A percentile compares a stretch with the other conserved stretches of the same genome.
Evolutionary conservation across 2,329 filamentous ascomycete genomes (phyloP).

Genomic region (Arachnomyces sp.): DNA sequence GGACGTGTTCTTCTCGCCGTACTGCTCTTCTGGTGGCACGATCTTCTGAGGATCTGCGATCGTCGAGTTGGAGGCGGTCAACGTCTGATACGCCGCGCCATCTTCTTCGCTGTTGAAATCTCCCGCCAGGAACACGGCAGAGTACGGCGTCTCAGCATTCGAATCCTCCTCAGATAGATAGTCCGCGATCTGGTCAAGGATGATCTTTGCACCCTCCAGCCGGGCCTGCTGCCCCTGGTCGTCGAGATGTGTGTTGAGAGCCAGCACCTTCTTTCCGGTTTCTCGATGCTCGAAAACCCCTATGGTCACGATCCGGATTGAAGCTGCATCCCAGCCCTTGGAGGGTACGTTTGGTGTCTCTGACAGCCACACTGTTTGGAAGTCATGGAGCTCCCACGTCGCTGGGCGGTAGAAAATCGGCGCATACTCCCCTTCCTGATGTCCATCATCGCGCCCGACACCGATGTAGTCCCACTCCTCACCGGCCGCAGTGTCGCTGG

Average conservation of each 20-base stretch:
- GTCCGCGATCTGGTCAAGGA: slow-evolving; percentile 36
- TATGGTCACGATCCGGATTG: slow-evolving; percentile 47
- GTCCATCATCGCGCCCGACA: slow-evolving; percentile 54
- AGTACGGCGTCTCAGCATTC: slow-evolving; percentile 16
- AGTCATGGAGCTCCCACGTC: slow-evolving; percentile 51
- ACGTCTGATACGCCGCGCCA: slow-evolving; percentile 45
- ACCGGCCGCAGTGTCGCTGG: slow-evolving; percentile 1
- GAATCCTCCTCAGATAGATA: slow-evolving; percentile 17
- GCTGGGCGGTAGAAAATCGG: slow-evolving; percentile 64
- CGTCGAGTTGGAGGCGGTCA: slow-evolving; percentile 33
- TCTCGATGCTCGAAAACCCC: slow-evolving; percentile 42
- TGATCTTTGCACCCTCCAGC: slow-evolving; percentile 44
- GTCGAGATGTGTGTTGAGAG: slow-evolving; percentile 51
- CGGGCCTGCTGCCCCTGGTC: slow-evolving; percentile 42
- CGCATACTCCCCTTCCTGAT: slow-evolving; percentile 63
- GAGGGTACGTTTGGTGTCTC: slow-evolving; percentile 61
- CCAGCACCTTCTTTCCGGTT: slow-evolving; percentile 37
- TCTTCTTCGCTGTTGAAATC: slow-evolving; percentile 48
- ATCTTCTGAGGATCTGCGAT: slow-evolving; percentile 31
- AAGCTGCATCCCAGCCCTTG: slow-evolving; percentile 61
- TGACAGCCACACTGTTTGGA: slow-evolving; percentile 66
- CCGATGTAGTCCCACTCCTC: slow-evolving; percentile 47
- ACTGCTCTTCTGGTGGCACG: slow-evolving; percentile 29
- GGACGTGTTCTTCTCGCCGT: slow-evolving; percentile 46
- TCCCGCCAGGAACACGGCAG: slow-evolving; percentile 45